Evolutionary conservation across 2,329 filamentous ascomycete species (phyloP).

Genomic region (Endocalyx cinctus): DNA sequence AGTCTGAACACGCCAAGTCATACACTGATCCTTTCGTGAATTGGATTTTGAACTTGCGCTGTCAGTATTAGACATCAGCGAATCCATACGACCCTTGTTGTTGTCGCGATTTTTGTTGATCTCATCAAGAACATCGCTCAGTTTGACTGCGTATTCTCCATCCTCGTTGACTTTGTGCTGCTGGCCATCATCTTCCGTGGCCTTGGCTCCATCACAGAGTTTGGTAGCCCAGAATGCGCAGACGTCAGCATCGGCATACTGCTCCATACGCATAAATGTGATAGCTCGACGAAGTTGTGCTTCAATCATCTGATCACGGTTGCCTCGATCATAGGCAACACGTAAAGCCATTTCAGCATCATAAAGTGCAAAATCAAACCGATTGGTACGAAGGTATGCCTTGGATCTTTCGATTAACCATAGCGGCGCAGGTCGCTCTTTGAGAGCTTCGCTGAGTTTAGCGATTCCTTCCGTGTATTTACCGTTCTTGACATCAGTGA

Average conservation of each 20-base stretch:
- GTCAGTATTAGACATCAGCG: conserved; percentile 12
- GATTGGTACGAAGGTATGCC: conserved; percentile 63
- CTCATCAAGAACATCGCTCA: conserved; percentile 28
- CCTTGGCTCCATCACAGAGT: conserved; percentile 34
- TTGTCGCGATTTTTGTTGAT: conserved; percentile 14
- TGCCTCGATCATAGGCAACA: conserved; percentile 61
- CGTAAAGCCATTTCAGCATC: conserved; percentile 66
- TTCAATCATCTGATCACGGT: conserved; percentile 71
- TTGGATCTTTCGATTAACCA: conserved; percentile 83
- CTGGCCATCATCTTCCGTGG: conserved; percentile 32
- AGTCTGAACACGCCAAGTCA: conserved; percentile 43
- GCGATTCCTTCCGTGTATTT: conserved; percentile 65
- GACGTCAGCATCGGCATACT: conserved; percentile 70
- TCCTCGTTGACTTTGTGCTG: conserved; percentile 35
- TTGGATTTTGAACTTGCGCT: conserved; percentile 17
- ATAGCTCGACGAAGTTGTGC: conserved; percentile 78
- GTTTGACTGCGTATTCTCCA: conserved; percentile 43
- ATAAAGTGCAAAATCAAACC: conserved; percentile 59
- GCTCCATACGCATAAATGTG: conserved; percentile 63
- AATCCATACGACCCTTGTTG: conserved; percentile 14
- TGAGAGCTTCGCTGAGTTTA: conserved; percentile 64
- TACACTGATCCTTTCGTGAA: conserved; percentile 33
- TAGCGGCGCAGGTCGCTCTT: conserved; percentile 60
- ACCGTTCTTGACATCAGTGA: conserved; percentile 57
- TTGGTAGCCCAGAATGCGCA: conserved; percentile 58